phyloP scores from a whole-genome alignment of 441 rosid genomes.

The Bocquillonia castaneifolia region DNA sequence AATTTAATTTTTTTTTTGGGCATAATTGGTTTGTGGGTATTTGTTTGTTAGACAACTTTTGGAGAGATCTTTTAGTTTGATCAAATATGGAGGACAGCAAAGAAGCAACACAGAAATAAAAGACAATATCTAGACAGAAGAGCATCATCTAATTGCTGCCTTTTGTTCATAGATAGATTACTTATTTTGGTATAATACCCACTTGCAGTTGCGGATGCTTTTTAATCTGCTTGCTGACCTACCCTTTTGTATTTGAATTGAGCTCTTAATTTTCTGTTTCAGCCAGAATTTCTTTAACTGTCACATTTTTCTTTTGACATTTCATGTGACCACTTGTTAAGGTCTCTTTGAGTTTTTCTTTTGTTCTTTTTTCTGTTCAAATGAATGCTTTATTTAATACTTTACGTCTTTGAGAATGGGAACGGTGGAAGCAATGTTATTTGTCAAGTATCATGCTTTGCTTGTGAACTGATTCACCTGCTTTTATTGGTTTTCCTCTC shows the following conservation, averaged over 20 bases:
- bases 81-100: slow-evolving; percentile 3
- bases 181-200: slow-evolving; percentile 19
- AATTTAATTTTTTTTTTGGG: background rate
- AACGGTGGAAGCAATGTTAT: slow-evolving; percentile 23
- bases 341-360: background rate
- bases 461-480: slow-evolving; percentile 37
- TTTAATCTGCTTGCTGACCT: slow-evolving; percentile 16
- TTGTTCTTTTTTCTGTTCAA: background rate
- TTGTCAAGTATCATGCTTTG: slow-evolving; percentile 43
- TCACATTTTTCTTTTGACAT: slow-evolving; percentile 31
- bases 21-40: slow-evolving; percentile 8
- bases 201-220: slow-evolving; percentile 5
- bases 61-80: background rate
- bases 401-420: slow-evolving; percentile 23
- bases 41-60: background rate
- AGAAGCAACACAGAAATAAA: background rate
- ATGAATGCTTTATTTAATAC: background rate
- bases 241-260: background rate
- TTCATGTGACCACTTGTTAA: slow-evolving; percentile 19
- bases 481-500: slow-evolving; percentile 19
- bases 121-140: background rate
- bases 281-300: slow-evolving; percentile 17
- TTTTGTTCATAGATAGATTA: slow-evolving; percentile 10
- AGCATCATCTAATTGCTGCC: background rate
- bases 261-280: background rate